Percentiles rank a stretch among this genome's conserved stretches.
phyloP scores from a whole-genome alignment of 2,329 filamentous ascomycete species.

The Xylariaceae sp. region DNA sequence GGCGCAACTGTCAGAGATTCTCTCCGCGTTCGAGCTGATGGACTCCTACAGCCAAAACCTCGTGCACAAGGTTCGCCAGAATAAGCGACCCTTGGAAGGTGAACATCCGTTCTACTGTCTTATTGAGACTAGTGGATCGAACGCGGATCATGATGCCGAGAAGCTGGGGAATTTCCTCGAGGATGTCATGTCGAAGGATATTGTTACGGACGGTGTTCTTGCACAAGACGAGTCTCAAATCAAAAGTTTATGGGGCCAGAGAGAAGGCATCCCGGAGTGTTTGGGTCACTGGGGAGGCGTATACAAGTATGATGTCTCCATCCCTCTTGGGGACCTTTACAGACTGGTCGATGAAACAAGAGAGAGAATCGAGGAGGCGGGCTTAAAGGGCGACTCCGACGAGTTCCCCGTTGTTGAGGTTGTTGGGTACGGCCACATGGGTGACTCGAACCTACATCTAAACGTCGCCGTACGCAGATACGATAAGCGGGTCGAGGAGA shows the following conservation, averaged over 20 bases:
- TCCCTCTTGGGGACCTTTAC: constrained; percentile 85
- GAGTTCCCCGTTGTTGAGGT: constrained; percentile 79
- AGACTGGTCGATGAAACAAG: constrained; percentile 81
- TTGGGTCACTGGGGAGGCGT: constrained; percentile 88
- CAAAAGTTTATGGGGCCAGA: constrained; percentile 81
- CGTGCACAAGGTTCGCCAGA: constrained; percentile 69
- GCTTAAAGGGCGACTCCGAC: constrained; percentile 72
- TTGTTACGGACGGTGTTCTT: constrained; percentile 84
- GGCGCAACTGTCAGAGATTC: constrained; percentile 83
- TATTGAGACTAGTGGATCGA: constrained; percentile 93
- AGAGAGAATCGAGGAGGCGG: constrained; percentile 65
- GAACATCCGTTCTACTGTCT: constrained; percentile 94
- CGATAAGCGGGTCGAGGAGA: constrained; percentile 80
- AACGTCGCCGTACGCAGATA: constrained; percentile 82
- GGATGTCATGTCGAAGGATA: constrained; percentile 81
- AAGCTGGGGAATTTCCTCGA: constrained; percentile 91
- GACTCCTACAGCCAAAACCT: constrained; percentile 77
- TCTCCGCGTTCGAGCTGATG: constrained; percentile 98
- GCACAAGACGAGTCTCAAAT: constrained; percentile 92
- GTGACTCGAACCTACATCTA: constrained; percentile 90
- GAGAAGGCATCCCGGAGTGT: constrained; percentile 88
- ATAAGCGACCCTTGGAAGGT: constrained; percentile 75
- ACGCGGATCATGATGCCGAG: constrained; percentile 85
- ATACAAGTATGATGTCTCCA: constrained; percentile 98
- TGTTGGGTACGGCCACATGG: constrained; percentile 98